Conservation (phyloP, 305 asterid genomes). For the Fraxinus baroniana region DNA sequence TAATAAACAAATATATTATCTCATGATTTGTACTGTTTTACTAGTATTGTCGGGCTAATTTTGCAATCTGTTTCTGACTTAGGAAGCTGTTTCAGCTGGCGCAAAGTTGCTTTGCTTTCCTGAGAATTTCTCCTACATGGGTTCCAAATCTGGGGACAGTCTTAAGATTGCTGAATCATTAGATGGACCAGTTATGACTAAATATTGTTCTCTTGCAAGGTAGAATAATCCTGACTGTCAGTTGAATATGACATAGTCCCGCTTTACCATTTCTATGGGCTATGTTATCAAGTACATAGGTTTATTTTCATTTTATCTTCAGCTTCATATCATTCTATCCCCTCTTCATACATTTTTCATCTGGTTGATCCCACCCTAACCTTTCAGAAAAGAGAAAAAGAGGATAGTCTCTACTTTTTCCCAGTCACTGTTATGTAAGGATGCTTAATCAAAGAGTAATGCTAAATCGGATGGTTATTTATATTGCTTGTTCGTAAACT, state of each 20-base stretch:
- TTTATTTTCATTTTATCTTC: neutral
- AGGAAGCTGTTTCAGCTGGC: constrained; percentile 88
- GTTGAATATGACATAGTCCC: neutral
- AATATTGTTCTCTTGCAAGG: constrained; percentile 79
- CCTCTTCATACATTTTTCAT: neutral
- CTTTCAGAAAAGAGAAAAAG: neutral
- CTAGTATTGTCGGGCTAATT: constrained; percentile 4
- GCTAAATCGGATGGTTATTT: neutral
- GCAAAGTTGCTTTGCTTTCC: constrained; percentile 88
- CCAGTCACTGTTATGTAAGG: constrained; percentile 3
- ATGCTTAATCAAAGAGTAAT: neutral
- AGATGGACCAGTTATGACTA: constrained; percentile 76
- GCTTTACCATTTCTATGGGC: neutral
- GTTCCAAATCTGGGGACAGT: constrained; percentile 71
- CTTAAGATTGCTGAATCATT: constrained; percentile 70
- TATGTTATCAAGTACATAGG: neutral
- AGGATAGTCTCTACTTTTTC: neutral
- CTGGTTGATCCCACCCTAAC: neutral
- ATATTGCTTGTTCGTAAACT: neutral
- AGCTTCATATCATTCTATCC: neutral
- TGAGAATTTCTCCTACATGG: constrained; percentile 87
- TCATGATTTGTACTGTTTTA: neutral
- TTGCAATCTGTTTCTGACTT: constrained; percentile 12
- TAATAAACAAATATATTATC: neutral
- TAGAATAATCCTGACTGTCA: constrained; percentile 6